Base-by-base conservation (phyloP, 192 early-diverging fungal species). In the Linnemannia exigua region DNA sequence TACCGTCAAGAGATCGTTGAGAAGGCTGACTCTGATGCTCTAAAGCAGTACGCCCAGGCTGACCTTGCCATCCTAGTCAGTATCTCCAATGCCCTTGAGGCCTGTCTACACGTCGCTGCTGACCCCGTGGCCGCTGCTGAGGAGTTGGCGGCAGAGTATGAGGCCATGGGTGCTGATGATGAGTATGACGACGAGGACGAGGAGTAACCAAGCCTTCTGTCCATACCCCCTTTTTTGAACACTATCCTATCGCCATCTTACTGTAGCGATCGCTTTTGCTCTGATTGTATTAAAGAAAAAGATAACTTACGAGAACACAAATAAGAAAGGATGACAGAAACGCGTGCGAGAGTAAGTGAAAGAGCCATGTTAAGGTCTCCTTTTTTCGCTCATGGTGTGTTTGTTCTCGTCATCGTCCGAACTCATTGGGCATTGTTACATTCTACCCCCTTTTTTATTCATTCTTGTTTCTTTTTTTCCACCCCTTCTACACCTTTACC, bases 11-110 rank as follows among this genome's bases (percentile, higher is more conserved):
- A 81, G 41, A 20, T 75, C 6, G 0, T 61, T 7, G 67, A 47
- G 19, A n/a, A 58, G 12, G 48, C 67, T 8, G 51, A 50, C 8
- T 52, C 58, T 28, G 72, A 80, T 25, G 48, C 68, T 11, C 38
- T 75, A 22, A 75, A 46, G 51, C 7, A 17, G 16, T 82, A 31
- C 48, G 74, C 69, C 4, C 73, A 71, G 41, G 44, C 25, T 1
- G 25, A 70, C 16, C 58, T 76, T 8, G 66, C 36, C 8, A 5
- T 76, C 22, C 25, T 48, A 25, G 46, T 82, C 36, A 72, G 69
- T 28, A 38, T 63, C 33, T 82, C 74, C 0, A 82, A 76, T 33
- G 74, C 74, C 25, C 70, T 82, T 3, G 69, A 82, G 70, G 75
- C 80, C 14, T 82, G 80, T 51, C 41, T 82, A 0, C 51, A 51